Evolutionary conservation across 805 yeast species (phyloP).

Genomic region (Tetrapisispora arboricola): DNA sequence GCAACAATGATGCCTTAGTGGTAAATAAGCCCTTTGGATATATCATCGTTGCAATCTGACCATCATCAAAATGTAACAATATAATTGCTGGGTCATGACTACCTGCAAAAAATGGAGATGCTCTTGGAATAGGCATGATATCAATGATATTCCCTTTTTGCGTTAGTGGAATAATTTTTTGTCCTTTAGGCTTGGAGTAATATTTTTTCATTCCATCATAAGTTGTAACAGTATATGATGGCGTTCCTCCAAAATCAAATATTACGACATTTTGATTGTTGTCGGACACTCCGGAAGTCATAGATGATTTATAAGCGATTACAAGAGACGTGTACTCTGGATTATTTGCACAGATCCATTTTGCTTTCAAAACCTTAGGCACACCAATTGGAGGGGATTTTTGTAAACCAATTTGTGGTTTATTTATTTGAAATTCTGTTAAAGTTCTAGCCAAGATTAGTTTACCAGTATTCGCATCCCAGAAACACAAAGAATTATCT

Average conservation of each 20-base stretch:
- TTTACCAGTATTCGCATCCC: constrained; percentile 81
- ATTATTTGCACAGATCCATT: constrained; percentile 73
- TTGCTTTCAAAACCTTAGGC: constrained; percentile 41
- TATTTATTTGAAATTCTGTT: constrained; percentile 54
- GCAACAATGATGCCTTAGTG: constrained; percentile 52
- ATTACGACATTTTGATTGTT: constrained; percentile 36
- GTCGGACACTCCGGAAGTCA: constrained; percentile 13
- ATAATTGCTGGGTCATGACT: constrained; percentile 65
- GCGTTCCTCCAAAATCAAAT: constrained; percentile 71
- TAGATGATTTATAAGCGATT: constrained; percentile 50
- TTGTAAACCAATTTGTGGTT: constrained; percentile 29
- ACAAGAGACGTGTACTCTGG: constrained; percentile 72
- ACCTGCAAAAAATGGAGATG: constrained; percentile 72
- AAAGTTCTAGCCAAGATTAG: constrained; percentile 64
- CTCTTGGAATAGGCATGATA: constrained; percentile 44
- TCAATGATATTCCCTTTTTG: constrained; percentile 35
- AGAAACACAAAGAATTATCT: constrained; percentile 79
- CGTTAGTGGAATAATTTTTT: constrained; percentile 46
- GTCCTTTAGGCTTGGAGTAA: constrained; percentile 52
- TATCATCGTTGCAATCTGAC: constrained; percentile 52
- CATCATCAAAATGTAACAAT: constrained; percentile 48
- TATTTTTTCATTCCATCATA: constrained; percentile 73
- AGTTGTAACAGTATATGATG: constrained; percentile 70
- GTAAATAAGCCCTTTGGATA: constrained; percentile 47
- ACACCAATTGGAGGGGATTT: constrained; percentile 9